Base-by-base conservation (phyloP, 495 filamentous ascomycete species). In the Penicillium lagena region DNA sequence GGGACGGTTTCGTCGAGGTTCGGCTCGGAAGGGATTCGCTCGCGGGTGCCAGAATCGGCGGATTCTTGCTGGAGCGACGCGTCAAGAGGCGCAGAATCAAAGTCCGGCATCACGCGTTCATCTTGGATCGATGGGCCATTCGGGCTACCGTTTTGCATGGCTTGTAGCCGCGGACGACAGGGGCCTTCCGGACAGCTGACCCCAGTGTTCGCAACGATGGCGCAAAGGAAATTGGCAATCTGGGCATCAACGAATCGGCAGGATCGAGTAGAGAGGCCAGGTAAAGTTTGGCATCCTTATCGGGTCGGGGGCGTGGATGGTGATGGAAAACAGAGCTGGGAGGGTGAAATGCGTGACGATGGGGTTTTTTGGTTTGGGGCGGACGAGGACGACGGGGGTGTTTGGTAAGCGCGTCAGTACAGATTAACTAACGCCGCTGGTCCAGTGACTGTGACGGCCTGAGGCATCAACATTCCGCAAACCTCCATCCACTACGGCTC, bases 121-220 rank as follows among this genome's bases (percentile, higher is more conserved):
- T 75, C 56, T 56, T 71, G 59, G 46, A 62, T 60, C 56, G 68
- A 67, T 59, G 59, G 67, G 64, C 67, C 66, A 56, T 72, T 70
- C 44, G 60, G 56, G 55, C 54, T 72, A 62, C 74, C 73, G 73
- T 74, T 74, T 76, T 77, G 76, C 76, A 79, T 79, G 59, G 76
- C 75, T 76, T 66, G 62, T 61, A 63, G 62, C 55, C 59, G 62
- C 66, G 53, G 69, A 72, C 57, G 67, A 75, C 60, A 71, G 67
- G 68, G 67, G 67, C 64, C 52, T 70, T 55, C 65, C 54, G 48
- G 37, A 51, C 57, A 67, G 59, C 52, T 72, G 76, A 83, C 81
- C 75, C 78, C 75, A 70, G 75, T 70, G 72, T 80, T 78, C 78
- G 78, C 77, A 71, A 76, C 73, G 77, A 80, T 76, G 75, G 64